These are phyloP conservation scores for Pueraria montana DNA, from an alignment of 306 rosid genomes.

Conservation along the genomic window DNA sequence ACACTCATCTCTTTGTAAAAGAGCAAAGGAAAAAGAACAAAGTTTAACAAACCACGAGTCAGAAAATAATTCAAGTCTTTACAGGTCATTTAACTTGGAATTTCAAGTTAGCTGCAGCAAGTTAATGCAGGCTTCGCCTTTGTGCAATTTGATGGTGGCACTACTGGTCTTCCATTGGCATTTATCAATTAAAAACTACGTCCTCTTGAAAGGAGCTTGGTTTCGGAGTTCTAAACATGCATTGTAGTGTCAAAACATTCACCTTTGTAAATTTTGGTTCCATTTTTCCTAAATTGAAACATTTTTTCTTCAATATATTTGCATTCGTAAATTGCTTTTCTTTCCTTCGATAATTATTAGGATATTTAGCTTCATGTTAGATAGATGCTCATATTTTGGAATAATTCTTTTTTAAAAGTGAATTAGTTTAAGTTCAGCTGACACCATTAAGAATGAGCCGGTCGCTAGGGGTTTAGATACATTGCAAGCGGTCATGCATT, in stretches of 20 bases:
- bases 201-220: slow-evolving; percentile 21
- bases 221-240: slow-evolving; percentile 21
- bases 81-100: slow-evolving; percentile 40
- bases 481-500: background rate
- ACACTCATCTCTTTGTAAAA: slow-evolving; percentile 51
- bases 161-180: slow-evolving; percentile 36
- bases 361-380: slow-evolving; percentile 9
- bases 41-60: slow-evolving; percentile 48
- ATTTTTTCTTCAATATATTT: slow-evolving; percentile 42
- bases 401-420: background rate
- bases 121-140: slow-evolving; percentile 32
- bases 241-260: slow-evolving; percentile 12
- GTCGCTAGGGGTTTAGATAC: background rate
- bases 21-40: slow-evolving; percentile 52
- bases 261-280: slow-evolving; percentile 27
- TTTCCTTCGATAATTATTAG: background rate
- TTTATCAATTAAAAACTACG: slow-evolving; percentile 19
- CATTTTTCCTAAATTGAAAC: slow-evolving; percentile 22
- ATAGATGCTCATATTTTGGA: slow-evolving; percentile 12
- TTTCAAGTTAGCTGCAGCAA: slow-evolving; percentile 33
- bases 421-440: slow-evolving; percentile 12
- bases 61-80: slow-evolving; percentile 51
- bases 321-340: slow-evolving; percentile 27
- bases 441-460: slow-evolving; percentile 7
- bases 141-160: slow-evolving; percentile 27